Evolutionary conservation across 345 rosid genomes (phyloP), one percentile per base, ranked within the genome.

Genomic region (Salix brachista): DNA sequence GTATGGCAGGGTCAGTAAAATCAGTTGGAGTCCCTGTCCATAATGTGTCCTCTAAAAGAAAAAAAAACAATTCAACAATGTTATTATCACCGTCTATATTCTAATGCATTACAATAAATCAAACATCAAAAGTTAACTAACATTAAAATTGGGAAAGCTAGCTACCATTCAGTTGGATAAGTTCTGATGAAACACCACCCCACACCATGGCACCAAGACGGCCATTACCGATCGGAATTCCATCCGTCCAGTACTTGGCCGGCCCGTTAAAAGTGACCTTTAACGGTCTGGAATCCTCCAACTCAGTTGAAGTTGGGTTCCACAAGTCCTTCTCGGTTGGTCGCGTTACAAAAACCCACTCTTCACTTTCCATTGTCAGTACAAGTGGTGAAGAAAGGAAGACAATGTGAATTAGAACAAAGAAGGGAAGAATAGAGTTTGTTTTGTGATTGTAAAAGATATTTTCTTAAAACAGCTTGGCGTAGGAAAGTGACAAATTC

Each of bases 191-290:
- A 19, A 75, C 72, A 21, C 78, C 78, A 44, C 78, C 78, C 71
- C 64, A 75, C 36, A 75, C 78, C 58, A 66, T 48, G 46, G 78
- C 78, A 19, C 78, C 78, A 39, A 75, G 78, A 32, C 78, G 71
- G 46, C 78, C 78, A 25, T 66, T 75, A 12, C 78, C 78, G 18
- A 75, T 75, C 46, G 78, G 78, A 48, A 75, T 50, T 6, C 72
- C 71, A 36, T 75, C 78, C 30, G 62, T 75, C 78, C 71, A 75
- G 64, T 66, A 23, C 41, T 46, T 75, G 23, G 78, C 65, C 2
- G 78, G 78, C 42, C 62, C 46, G 17, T 3, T 34, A 41, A 52
- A 75, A 32, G 32, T 75, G 8, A 75, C 37, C 50, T 75, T 75
- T 46, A 75, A 36, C 6, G 78, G 72, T 65, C n/a, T n/a, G 37